Evolutionary conservation across 306 rosid species (phyloP).

Genomic region (Argentina anserina): DNA sequence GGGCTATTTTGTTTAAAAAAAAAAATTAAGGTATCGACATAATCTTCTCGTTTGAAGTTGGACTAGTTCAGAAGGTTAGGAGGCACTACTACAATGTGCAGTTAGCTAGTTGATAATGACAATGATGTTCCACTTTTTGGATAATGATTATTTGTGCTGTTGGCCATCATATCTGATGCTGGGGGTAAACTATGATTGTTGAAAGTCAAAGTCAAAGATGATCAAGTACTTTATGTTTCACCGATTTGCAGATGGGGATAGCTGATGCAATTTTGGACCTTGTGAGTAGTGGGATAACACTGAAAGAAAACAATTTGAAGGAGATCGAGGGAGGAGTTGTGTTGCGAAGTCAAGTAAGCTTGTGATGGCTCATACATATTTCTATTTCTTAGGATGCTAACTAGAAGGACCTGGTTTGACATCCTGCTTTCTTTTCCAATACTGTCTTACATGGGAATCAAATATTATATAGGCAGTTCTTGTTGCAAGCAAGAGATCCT

Average conservation of each 20-base stretch:
- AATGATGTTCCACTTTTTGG: neutral
- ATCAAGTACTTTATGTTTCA: conserved; percentile 11
- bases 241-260: conserved; percentile 72
- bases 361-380: conserved; percentile 13
- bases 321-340: conserved; percentile 87
- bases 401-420: conserved; percentile 17
- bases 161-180: neutral
- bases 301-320: conserved; percentile 83
- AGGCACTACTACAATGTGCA: neutral
- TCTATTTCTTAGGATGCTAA: conserved; percentile 13
- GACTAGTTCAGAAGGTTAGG: neutral
- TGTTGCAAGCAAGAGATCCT: conserved; percentile 78
- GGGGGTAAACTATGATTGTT: neutral
- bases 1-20: neutral
- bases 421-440: conserved; percentile 18
- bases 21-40: neutral
- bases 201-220: neutral
- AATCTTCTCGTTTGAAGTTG: neutral
- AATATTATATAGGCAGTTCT: conserved; percentile 72
- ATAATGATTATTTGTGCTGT: neutral
- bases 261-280: conserved; percentile 99
- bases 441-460: conserved; percentile 25
- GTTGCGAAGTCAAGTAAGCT: conserved; percentile 78
- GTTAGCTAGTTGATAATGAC: neutral
- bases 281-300: conserved; percentile 88